Conservation (phyloP, 2,329 filamentous ascomycete genomes). For the Calonectria leucothoes region DNA sequence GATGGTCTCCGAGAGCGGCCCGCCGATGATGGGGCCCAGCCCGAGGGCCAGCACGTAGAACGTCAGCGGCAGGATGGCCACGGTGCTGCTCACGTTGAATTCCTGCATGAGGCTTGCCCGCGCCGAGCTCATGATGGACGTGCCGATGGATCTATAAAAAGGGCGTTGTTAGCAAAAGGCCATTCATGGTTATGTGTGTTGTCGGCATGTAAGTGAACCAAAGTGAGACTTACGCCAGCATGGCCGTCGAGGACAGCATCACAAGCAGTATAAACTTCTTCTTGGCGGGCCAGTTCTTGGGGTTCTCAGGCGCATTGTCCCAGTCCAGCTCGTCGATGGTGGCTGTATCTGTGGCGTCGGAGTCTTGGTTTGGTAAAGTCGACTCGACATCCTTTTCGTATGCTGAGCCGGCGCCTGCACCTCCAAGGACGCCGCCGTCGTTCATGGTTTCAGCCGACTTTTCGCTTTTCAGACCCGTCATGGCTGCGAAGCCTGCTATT, state of each 20-base stretch:
- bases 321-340: constrained; percentile 40
- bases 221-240: constrained; percentile 53
- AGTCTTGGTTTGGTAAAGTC: constrained; percentile 14
- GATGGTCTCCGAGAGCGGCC: constrained; percentile 68
- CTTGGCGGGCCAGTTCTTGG: constrained; percentile 61
- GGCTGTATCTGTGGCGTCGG: not conserved
- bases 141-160: constrained; percentile 60
- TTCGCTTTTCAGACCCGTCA: not conserved
- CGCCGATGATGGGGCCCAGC: constrained; percentile 69
- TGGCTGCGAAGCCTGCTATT: not conserved
- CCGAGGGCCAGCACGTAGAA: constrained; percentile 71
- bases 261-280: constrained; percentile 54
- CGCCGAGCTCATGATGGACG: constrained; percentile 64
- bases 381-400: constrained; percentile 47
- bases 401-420: constrained; percentile 16
- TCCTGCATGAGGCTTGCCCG: constrained; percentile 56
- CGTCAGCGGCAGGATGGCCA: constrained; percentile 68
- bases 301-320: constrained; percentile 57
- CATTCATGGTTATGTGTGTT: constrained; percentile 28
- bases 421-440: constrained; percentile 6
- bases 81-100: constrained; percentile 66
- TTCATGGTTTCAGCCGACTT: constrained; percentile 6
- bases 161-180: not conserved
- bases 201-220: not conserved
- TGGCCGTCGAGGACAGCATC: constrained; percentile 52